Base-by-base conservation (phyloP, 2,329 filamentous ascomycete species). In the Drechslera avenae region DNA sequence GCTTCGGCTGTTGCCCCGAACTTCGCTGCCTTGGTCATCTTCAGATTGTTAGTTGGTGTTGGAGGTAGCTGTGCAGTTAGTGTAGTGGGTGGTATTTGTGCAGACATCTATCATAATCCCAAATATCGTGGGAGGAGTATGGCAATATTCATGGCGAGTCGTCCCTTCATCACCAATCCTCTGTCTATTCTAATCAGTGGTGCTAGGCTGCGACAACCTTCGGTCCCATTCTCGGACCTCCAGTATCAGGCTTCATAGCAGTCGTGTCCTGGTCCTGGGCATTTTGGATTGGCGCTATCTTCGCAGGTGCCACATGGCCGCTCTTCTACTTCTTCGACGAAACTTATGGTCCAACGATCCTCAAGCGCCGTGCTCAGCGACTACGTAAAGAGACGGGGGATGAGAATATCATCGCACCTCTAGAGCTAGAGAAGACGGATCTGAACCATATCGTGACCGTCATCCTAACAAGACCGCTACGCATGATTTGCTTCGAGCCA, bases 401-500 rank as follows among this genome's bases (percentile, higher is more conserved):
- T 39, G 66, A 73, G 33, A 73, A 78, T 52, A 80, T 85, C 43
- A 75, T 84, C 43, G 82, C 88, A 1, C 82, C 83, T 0, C 79
- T 83, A 41, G 86, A 90, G 64, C 72, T 89, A 17, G 84, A 89
- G 62, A 76, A 79, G 44, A 79, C 81, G 21, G 79, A 79, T 36
- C 73, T 85, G 34, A 78, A 74, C 30, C 81, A 88, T 58, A 79
- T 90, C 44, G 69, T 86, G n/a, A 84, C 81, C 1, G 83, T 88
- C n/a, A 86, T 90, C 0, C 75, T 92, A 31, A 86, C 85, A 1
- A 77, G 89, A 0, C 89, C 90, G 0, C 71, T 91, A 5, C 80
- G 86, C 19, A 93, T 93, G 89, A 77, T 90, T n/a, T 66, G 74
- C 36, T 86, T 81, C 35, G 90, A 94, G 66, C 85, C 87, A 40